phyloP scores from a whole-genome alignment of 1,284 basidiomycete species.

The Marasmius fiardii region DNA sequence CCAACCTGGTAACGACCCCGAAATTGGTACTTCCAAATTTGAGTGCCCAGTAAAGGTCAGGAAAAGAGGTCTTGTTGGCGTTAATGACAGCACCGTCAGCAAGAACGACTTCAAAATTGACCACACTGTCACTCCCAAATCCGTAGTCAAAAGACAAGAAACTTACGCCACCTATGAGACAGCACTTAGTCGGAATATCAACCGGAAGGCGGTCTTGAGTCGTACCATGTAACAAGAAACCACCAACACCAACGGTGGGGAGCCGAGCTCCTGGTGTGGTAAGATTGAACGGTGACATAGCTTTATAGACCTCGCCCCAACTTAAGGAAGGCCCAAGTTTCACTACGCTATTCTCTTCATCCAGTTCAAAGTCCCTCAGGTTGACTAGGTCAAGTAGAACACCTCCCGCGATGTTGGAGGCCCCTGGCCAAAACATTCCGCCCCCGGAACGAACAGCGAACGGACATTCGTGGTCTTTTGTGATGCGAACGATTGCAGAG shows the following conservation, averaged over 20 bases:
- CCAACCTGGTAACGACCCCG: conserved; percentile 5
- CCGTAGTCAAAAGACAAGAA: neutral
- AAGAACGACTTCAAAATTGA: conserved; percentile 2
- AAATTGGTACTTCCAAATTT: conserved; percentile 9
- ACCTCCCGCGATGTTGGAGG: conserved; percentile 12
- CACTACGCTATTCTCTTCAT: conserved; percentile 19
- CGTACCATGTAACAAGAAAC: conserved; percentile 29
- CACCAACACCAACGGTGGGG: conserved; percentile 30
- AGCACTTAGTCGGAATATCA: neutral
- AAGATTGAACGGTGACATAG: conserved; percentile 21
- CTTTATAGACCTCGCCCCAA: conserved; percentile 33
- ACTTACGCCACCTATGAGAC: neutral
- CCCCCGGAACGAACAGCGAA: conserved; percentile 20
- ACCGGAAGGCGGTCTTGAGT: neutral
- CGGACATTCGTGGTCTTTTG: conserved; percentile 6
- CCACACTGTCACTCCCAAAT: neutral
- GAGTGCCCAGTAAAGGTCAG: conserved; percentile 8
- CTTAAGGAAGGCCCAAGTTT: conserved; percentile 29
- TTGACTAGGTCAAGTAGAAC: conserved; percentile 27
- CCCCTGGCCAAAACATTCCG: conserved; percentile 12
- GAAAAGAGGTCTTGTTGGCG: neutral
- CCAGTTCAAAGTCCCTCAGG: conserved; percentile 24
- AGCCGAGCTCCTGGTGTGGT: conserved; percentile 33
- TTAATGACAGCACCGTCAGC: neutral
- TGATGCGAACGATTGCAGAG: conserved; percentile 10